Percentiles rank a stretch among this genome's conserved stretches.
These are phyloP conservation scores for Calonectria pteridis DNA, from an alignment of 2,329 filamentous ascomycete genomes.

Conservation along the genomic window DNA sequence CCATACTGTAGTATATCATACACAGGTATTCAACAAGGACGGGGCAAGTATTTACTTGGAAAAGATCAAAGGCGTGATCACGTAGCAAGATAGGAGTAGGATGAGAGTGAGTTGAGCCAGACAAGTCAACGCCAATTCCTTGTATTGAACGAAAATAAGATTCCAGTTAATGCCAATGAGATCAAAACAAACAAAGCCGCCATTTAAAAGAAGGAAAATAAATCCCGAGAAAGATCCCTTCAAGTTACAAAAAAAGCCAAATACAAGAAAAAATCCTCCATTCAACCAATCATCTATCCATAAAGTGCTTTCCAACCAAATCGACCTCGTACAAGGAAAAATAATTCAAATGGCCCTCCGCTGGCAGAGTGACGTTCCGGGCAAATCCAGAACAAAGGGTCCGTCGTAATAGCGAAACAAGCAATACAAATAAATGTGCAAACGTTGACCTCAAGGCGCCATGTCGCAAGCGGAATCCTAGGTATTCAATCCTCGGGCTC, in stretches of 20 bases:
- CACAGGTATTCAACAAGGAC: too few relatives aligned
- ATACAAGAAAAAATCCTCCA: not conserved
- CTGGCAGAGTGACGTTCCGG: not conserved
- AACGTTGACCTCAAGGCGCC: not conserved
- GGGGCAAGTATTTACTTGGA: not conserved
- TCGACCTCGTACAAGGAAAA: not conserved
- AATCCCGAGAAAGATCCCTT: not conserved
- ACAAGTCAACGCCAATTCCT: not conserved
- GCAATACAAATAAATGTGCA: not conserved
- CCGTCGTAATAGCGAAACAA: not conserved
- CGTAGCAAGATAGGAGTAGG: not conserved
- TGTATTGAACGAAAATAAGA: constrained; percentile 11
- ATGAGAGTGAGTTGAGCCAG: not conserved
- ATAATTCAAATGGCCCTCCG: not conserved
- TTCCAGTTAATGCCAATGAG: constrained; percentile 4
- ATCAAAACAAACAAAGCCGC: not conserved
- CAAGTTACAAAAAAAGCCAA: not conserved
- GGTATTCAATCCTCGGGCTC: not conserved
- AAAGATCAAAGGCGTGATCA: not conserved
- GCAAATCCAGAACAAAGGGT: not conserved
- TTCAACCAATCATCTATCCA: not conserved
- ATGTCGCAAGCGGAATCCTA: not conserved
- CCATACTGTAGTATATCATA: not conserved
- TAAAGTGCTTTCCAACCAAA: not conserved
- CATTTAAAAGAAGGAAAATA: not conserved